Evolutionary conservation across 176 grass and related monocot species (phyloP), one percentile per base, ranked within the genome.

Genomic region (Carex cristatella): DNA sequence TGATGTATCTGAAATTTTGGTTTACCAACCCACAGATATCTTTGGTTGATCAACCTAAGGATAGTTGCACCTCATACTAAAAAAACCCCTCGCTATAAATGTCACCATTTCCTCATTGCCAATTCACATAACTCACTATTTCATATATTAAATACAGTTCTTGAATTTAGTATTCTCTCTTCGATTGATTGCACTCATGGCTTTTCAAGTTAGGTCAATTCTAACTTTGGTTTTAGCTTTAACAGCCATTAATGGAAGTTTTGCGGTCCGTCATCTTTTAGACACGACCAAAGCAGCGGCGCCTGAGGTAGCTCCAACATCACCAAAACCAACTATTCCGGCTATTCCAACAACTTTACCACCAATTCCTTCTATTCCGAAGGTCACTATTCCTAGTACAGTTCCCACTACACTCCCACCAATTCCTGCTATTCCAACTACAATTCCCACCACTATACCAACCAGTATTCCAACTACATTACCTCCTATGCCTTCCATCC

Each of bases 331-430:
- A 0, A 64, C 79, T 63, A 65, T 81, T 91, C 92, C 92, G 0
- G 65, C 86, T 69, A 82, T 87, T 82, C 85, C 89, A 48, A 86
- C 61, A 35, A 77, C 87, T 66, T 87, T 88, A 58, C 12, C 86
- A 56, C 42, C 92, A 46, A 69, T 90, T 4, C 87, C 92, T 30
- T 61, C 77, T 51, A 87, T 91, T 15, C 87, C 89, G 13, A 87
- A 84, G 38, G 84, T 91, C 18, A 64, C 79, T 61, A 40, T 80
- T 40, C 55, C 55, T 38, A 58, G n/a, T 61, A 28, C 40, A 30
- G 38, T 81, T 46, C 57, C 79, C 15, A 65, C 32, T 5, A 46
- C 66, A n/a, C 13, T 84, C 12, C 54, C 82, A 0, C 42, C 42
- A 1, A 46, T 46, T 46, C 7, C 42, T 23, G 23, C 23, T 23